Base-by-base conservation (phyloP, 495 filamentous ascomycete genomes). In the Penicillium turbatum region DNA sequence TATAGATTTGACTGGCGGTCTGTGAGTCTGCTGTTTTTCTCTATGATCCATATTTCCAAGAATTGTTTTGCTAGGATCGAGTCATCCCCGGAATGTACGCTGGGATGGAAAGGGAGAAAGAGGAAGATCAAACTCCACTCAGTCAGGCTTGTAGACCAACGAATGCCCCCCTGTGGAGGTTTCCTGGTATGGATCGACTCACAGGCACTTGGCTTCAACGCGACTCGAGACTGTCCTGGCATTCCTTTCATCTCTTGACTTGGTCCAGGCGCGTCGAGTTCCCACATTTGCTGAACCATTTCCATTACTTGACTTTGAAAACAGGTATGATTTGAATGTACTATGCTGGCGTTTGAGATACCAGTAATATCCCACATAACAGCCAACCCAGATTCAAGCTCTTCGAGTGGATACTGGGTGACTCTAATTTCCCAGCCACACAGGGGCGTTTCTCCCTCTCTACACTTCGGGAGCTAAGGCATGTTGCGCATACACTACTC, bases 151-250 rank as follows among this genome's bases (percentile, higher is more conserved):
- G 30, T 46, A 8, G 36, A 21, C 55, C 48, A 60, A 43, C 21
- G 15, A 51, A 54, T 13, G 52, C 30, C 44, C 51, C 13, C 52
- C 46, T 48, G 41, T 15, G 10, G 24, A 30, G 16, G 31, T 48
- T 56, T 37, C 48, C 48, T 62, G 67, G 67, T 66, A 72, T 73
- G 71, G 67, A 73, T 67, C 62, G 60, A 51, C 64, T 47, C n/a
- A 15, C 9, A 24, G 30, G 8, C 42, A 41, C 29, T 46, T 53
- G 19, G 7, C 45, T 63, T 60, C 60, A 53, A 24, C 48, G 54
- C 52, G 62, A 52, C 45, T 27, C 16, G 29, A 26, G 30, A 35
- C 41, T 51, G 11, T 17, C 47, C 48, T 55, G 42, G 48, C 60
- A 63, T 65, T 60, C 58, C 48, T 55, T 6, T 24, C 29, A 45